Conservation (phyloP, 1,284 basidiomycete genomes). For the Leccinum holopus region DNA sequence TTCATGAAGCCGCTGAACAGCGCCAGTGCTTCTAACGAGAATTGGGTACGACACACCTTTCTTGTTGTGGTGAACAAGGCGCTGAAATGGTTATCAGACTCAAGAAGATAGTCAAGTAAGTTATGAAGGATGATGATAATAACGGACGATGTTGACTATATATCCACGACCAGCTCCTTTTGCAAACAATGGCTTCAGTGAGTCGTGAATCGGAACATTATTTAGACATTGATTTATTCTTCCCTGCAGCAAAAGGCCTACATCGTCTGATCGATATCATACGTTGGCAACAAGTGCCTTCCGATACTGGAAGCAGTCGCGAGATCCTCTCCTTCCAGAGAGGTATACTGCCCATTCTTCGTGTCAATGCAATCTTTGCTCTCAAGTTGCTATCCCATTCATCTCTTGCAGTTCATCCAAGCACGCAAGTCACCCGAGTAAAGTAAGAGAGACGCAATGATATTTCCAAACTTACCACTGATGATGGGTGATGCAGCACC, state of each 20-base stretch:
- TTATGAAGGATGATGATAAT: background rate
- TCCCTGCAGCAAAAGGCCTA: constrained; percentile 48
- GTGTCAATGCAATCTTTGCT: constrained; percentile 38
- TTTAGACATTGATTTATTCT: background rate
- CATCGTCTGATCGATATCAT: constrained; percentile 54
- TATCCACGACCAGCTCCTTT: constrained; percentile 37
- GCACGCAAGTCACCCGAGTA: constrained; percentile 50
- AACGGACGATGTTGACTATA: constrained; percentile 1
- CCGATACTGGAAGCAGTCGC: constrained; percentile 33
- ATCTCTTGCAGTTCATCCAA: constrained; percentile 55
- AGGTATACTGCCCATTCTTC: constrained; percentile 56
- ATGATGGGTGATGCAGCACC: constrained; percentile 37
- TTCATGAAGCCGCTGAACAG: constrained; percentile 51
- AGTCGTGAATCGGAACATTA: background rate
- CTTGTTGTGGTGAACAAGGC: background rate
- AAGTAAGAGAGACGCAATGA: constrained; percentile 44
- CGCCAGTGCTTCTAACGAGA: constrained; percentile 45
- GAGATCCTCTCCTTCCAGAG: constrained; percentile 58
- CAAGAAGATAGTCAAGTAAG: constrained; percentile 54
- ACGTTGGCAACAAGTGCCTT: constrained; percentile 45
- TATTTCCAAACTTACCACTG: background rate
- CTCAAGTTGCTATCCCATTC: constrained; percentile 1
- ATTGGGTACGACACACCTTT: constrained; percentile 48
- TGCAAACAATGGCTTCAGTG: constrained; percentile 45
- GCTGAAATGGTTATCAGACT: constrained; percentile 35